Evolutionary conservation across 306 rosid genomes (phyloP), one percentile per base, ranked within the genome.

Genomic region (Potentilla sterilis): DNA sequence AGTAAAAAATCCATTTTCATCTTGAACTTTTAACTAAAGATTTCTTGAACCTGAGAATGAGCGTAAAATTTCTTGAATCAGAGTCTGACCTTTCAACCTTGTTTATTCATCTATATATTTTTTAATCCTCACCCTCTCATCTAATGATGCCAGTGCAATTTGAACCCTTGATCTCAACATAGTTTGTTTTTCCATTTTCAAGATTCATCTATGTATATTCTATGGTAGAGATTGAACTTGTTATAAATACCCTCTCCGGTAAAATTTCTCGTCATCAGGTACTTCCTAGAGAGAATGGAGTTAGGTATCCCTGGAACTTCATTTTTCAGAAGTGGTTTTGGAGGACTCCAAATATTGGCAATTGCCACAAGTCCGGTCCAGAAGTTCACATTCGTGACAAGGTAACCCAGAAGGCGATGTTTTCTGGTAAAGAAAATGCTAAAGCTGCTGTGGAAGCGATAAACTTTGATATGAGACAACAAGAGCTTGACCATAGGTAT

Each of bases 381-480:
- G 80, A 83, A 40, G 84, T 35, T 78, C 79, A 76, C 78, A 43
- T 77, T 70, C 46, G 75, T 15, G 84, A 81, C 67, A 64, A 47
- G 51, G 61, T 46, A 75, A 84, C 80, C 9, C 67, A 72, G 67
- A 79, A 75, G 69, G 76, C 72, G 68, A 81, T 67, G 24, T 77
- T 81, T 64, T 57, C 80, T 6, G 80, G 86, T 58, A 78, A 80
- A 72, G 80, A 81, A 71, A 76, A 75, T 81, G 68, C 9, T 58
- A 79, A 77, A 74, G 77, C 93, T 54, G 67, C 92, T 75, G 79
- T 90, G 61, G 97, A 94, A 85, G 83, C 90, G 21, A 85, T 87
- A 78, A 91, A 89, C 79, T 80, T 94, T 75, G 98, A 94, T 84
- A 92, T 94, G 98, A 92, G 86, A 81, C 98, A 90, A 83, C 97